Evolutionary conservation across 495 filamentous ascomycete species (phyloP), one percentile per base, ranked within the genome.

Genomic region (Aspergillus sparsus): DNA sequence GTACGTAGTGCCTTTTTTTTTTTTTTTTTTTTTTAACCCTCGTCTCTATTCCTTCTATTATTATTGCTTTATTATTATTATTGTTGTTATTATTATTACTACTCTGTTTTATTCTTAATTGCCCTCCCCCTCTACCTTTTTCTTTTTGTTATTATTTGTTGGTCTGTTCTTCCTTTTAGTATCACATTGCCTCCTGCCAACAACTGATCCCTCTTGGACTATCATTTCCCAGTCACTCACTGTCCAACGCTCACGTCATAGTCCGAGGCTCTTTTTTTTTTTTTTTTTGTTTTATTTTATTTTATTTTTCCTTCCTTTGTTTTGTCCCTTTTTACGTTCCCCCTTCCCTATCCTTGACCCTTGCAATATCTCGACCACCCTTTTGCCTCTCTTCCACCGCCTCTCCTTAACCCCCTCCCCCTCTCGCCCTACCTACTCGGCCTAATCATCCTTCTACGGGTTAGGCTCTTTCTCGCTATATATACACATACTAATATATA

Each of bases 181-280:
- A 51, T 27, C 56, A 49, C 34, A 49, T 57, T 36, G 16, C 32
- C 15, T 47, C 39, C 44, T 47, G 12, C 33, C 11, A 31, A 47
- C 42, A 31, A 51, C 49, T 12, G 21, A 33, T 21, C 41, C 39
- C 31, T 5, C 49, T 32, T 34, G 27, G 49, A 11, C 47, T 49
- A 49, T 53, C 42, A 21, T 49, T 9, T 31, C 33, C 18, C 35
- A 54, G 49, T 33, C 59, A 37, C 53, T 55, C 59, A 51, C 41
- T 36, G 46, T 59, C 18, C 21, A 49, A 57, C 52, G 66, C 70
- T 71, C 72, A 74, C 72, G 72, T 74, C 72, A 74, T 73, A 71
- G 62, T 62, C 66, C 66, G 66, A 71, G 68, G 58, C 68, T 71
- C 65, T 69, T 58, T 39, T 52, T 61, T 46, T 59, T 44, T 55